phyloP scores from a whole-genome alignment of 2,329 filamentous ascomycete species.

The Ceratocystis destructans region DNA sequence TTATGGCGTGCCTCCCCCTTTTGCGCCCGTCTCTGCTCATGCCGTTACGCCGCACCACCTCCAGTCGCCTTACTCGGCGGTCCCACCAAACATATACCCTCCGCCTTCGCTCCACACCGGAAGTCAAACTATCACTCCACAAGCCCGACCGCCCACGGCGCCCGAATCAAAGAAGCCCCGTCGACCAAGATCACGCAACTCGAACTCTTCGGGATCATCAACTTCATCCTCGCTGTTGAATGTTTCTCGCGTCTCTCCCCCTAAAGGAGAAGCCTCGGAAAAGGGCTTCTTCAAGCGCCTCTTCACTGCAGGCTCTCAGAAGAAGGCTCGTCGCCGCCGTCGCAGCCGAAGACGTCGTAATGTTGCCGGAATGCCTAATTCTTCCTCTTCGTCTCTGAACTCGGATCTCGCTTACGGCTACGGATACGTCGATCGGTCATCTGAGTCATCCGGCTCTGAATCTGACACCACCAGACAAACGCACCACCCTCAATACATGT shows the following conservation, averaged over 20 bases:
- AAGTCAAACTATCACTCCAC: not conserved
- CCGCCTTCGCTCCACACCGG: constrained; percentile 11
- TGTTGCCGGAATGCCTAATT: constrained; percentile 42
- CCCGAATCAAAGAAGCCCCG: not conserved
- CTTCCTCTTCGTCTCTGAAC: constrained; percentile 53
- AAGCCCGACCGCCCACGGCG: not conserved
- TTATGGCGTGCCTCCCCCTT: constrained; percentile 6
- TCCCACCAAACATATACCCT: constrained; percentile 8
- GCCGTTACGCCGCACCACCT: constrained; percentile 15
- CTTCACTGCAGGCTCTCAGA: constrained; percentile 41
- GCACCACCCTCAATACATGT: constrained; percentile 11
- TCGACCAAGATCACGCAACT: constrained; percentile 17
- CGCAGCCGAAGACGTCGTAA: constrained; percentile 34
- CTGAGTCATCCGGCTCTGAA: constrained; percentile 11
- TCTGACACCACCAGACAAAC: constrained; percentile 11
- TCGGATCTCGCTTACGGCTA: constrained; percentile 55
- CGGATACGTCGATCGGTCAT: constrained; percentile 38
- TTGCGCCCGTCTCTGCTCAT: not conserved
- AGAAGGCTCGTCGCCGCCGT: constrained; percentile 33
- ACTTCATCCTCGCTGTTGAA: constrained; percentile 50
- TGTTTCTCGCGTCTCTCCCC: constrained; percentile 43
- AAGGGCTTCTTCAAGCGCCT: constrained; percentile 48
- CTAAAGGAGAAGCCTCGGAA: constrained; percentile 28
- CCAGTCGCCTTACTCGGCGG: constrained; percentile 10
- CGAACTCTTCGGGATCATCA: constrained; percentile 33